A percentile compares a stretch with the other conserved stretches of the same genome.
These are phyloP conservation scores for Trichomonas tenax DNA, from an alignment of 208 protist species.

Conservation along the genomic window DNA sequence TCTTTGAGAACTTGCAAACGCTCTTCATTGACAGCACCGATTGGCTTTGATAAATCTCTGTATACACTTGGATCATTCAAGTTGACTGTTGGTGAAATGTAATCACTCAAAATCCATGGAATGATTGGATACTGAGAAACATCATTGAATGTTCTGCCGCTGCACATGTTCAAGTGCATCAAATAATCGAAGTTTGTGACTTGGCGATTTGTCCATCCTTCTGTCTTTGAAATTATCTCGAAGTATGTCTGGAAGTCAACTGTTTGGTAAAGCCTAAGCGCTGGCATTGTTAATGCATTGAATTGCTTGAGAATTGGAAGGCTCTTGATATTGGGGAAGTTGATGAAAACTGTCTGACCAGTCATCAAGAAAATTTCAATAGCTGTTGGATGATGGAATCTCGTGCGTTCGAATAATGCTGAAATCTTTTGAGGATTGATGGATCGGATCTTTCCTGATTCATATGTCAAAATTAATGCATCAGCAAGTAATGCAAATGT, in stretches of 20 bases:
- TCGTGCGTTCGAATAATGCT: neutral
- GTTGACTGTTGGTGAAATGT: neutral
- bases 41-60: constrained; percentile 3
- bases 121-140: constrained; percentile 62
- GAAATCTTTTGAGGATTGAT: neutral
- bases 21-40: neutral
- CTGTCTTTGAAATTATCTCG: neutral
- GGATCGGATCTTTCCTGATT: neutral
- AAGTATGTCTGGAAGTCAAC: neutral
- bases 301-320: neutral
- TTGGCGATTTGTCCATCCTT: neutral
- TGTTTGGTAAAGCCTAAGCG: neutral
- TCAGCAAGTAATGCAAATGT: neutral
- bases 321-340: neutral
- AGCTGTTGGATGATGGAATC: constrained; percentile 15
- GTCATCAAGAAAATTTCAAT: neutral
- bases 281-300: neutral
- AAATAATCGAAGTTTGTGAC: constrained; percentile 88
- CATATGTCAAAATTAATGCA: neutral
- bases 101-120: neutral
- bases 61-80: neutral
- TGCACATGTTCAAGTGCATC: constrained; percentile 83
- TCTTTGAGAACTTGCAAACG: neutral
- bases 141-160: constrained; percentile 83
- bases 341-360: neutral